Base-by-base conservation (phyloP, 495 filamentous ascomycete genomes). In the Penicillium paradoxum region DNA sequence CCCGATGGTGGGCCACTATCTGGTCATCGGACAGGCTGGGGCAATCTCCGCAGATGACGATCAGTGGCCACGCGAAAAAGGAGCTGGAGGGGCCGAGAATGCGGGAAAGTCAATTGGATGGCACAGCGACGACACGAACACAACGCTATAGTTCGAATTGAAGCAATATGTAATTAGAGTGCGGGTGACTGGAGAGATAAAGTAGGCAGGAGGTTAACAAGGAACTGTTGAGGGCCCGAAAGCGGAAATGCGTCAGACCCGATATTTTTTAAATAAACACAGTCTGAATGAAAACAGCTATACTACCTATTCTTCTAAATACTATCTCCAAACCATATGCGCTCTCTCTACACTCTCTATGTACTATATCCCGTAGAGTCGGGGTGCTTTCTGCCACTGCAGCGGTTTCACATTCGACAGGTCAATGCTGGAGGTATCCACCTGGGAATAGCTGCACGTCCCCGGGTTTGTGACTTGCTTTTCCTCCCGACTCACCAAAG, bases 21-120 rank as follows among this genome's bases (percentile, higher is more conserved):
- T 56, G 53, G 48, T 57, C 62, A 62, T 65, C 53, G 53, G 48
- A 60, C 51, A 53, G 54, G 7, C 18, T 38, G 54, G 43, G 45
- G 45, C 49, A 51, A 53, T 61, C 59, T 64, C 62, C 54, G 53
- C 54, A 54, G 46, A 45, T 59, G 56, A 62, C 53, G 62, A 57
- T 63, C 59, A 52, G 50, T 49, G 52, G 43, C 57, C 62, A 58
- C 58, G 57, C 43, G 45, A 36, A 62, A 59, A 63, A 59, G 53
- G 54, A 53, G 56, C 48, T 47, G 38, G 55, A 58, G 62, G 58
- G 59, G 62, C 45, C 59, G 60, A 59, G 41, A 57, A 48, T 53
- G 57, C 48, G 57, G 51, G 51, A 53, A 29, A n/a, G n/a, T 41
- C 49, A 49, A 49, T 39, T 39, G 19, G n/a, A 25, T 11, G 33